A percentile compares a stretch with the other conserved stretches of the same genome.
Conservation (phyloP, 2,329 filamentous ascomycete genomes). For the Pseudodiploospora longispora region DNA sequence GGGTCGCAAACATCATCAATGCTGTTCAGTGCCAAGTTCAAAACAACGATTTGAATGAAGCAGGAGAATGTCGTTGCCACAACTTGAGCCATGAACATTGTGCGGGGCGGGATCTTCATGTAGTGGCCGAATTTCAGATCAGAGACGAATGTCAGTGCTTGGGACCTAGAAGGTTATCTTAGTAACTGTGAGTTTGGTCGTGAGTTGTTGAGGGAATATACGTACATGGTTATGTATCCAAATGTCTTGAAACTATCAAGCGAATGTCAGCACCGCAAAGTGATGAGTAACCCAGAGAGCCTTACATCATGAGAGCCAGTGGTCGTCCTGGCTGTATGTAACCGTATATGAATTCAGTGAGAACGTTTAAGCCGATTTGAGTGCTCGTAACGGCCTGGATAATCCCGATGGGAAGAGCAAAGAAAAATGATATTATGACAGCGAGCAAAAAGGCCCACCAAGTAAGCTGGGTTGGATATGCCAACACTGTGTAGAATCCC, state of each 20-base stretch:
- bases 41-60: constrained; percentile 56
- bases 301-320: constrained; percentile 63
- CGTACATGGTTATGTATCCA: constrained; percentile 51
- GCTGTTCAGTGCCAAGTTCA: constrained; percentile 51
- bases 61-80: constrained; percentile 59
- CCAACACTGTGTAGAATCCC: constrained; percentile 46
- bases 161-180: constrained; percentile 29
- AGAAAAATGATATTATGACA: constrained; percentile 54
- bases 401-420: constrained; percentile 60
- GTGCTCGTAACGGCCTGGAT: constrained; percentile 64
- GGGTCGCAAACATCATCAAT: constrained; percentile 58
- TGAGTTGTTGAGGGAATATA: not conserved
- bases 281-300: not conserved
- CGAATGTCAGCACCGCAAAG: not conserved
- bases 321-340: constrained; percentile 68
- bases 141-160: constrained; percentile 55
- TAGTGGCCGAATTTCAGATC: constrained; percentile 67
- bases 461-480: constrained; percentile 57
- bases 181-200: not conserved
- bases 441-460: constrained; percentile 69
- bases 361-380: constrained; percentile 64
- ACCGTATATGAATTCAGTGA: constrained; percentile 67
- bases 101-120: constrained; percentile 61
- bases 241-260: constrained; percentile 51
- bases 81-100: constrained; percentile 59